Base-by-base conservation (phyloP, 768 basidiomycete species). In the Auriculariales sp. region DNA sequence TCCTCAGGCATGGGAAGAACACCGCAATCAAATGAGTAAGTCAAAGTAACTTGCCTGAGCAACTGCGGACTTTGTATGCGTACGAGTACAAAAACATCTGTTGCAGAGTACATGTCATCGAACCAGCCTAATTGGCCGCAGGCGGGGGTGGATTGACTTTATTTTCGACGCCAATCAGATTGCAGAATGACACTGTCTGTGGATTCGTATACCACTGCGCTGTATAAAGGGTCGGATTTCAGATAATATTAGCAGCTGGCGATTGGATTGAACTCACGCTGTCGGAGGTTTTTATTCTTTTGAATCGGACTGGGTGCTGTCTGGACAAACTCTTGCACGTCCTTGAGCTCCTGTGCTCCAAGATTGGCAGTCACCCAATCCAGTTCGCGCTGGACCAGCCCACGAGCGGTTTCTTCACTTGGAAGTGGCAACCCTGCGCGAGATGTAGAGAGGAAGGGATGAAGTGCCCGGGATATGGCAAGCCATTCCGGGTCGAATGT, bases 401-500 rank as follows among this genome's bases (percentile, higher is more conserved):
- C 68, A 17, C 74, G 66, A 7, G 68, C 66, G 0, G 77, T 71
- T 14, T 74, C 62, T 0, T 65, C 72, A 0, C 72, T 70, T 0
- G 92, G 91, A 56, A 88, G 81, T 0, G 69, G 56, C 0, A 61
- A 61, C 53, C 83, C 83, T 0, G 58, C 56, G 5, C 59, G 67
- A 3, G 61, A 56, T 4, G 72, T 71, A 2, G 84, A 81, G 53
- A 97, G 73, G 65, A 74, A 83, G 0, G 82, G 80, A 53, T 90
- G 77, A 55, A 93, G 84, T 0, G 89, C 90, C 5, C 87, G 83
- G 3, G 79, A 80, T 58, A 99, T 90, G 0, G 91, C 92, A 44
- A 98, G 78, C 95, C 95, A 99, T 61, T 90, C 80, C 0, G 82
- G 81, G 58, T 97, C 92, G 63, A 77, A 95, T 12, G 74, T 71